These are phyloP conservation scores for Curvularia sp. DNA, from an alignment of 2,329 filamentous ascomycete genomes.

Conservation along the genomic window DNA sequence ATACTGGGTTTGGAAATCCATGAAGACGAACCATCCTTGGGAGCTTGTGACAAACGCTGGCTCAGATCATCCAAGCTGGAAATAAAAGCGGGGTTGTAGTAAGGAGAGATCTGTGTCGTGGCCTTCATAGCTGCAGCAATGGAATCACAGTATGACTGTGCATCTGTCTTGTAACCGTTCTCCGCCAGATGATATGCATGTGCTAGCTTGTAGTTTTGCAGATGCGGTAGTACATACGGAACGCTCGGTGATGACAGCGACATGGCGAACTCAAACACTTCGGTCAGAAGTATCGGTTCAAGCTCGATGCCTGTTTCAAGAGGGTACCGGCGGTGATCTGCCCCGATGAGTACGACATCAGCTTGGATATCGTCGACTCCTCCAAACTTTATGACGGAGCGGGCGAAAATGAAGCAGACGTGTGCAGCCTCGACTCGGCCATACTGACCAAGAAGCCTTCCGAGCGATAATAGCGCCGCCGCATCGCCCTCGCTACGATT, in stretches of 20 bases:
- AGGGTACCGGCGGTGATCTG: conserved; percentile 75
- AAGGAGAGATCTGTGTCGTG: conserved; percentile 83
- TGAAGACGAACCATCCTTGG: conserved; percentile 79
- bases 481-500: conserved; percentile 85
- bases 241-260: conserved; percentile 67
- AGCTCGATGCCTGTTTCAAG: conserved; percentile 79
- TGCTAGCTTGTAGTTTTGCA: conserved; percentile 89
- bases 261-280: conserved; percentile 90
- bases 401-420: conserved; percentile 89
- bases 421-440: conserved; percentile 90
- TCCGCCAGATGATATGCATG: conserved; percentile 86
- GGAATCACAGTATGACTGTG: conserved; percentile 88
- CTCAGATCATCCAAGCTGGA: conserved; percentile 81
- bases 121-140: conserved; percentile 78
- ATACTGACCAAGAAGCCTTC: conserved; percentile 82
- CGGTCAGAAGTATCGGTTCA: conserved; percentile 90
- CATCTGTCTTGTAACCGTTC: conserved; percentile 79
- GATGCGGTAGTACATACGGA: conserved; percentile 72
- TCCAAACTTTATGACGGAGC: conserved; percentile 72
- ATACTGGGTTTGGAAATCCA: conserved; percentile 97
- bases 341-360: conserved; percentile 83
- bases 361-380: conserved; percentile 82
- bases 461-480: conserved; percentile 78
- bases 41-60: conserved; percentile 82
- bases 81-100: conserved; percentile 80